Conservation (phyloP, 2,329 filamentous ascomycete species). For the Alternaria postmessia region DNA sequence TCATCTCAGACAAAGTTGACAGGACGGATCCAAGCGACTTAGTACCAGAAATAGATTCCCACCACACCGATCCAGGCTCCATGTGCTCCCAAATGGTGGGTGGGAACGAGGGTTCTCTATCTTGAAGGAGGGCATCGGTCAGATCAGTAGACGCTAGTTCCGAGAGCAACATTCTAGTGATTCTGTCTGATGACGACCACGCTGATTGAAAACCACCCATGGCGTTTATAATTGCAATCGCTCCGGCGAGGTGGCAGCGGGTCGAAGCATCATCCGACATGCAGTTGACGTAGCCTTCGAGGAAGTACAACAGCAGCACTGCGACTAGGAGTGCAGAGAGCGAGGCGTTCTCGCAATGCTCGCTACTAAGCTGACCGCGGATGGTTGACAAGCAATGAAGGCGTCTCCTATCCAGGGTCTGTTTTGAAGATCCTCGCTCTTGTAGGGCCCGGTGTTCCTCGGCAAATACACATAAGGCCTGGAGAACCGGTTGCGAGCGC, state of each 20-base stretch:
- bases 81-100: slow-evolving; percentile 16
- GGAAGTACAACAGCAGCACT: slow-evolving; percentile 24
- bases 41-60: slow-evolving; percentile 13
- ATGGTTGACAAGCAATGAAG: slow-evolving; percentile 18
- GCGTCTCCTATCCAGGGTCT: slow-evolving; percentile 11
- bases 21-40: slow-evolving; percentile 11
- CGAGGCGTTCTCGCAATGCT: slow-evolving; percentile 5
- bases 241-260: slow-evolving; percentile 23
- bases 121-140: slow-evolving; percentile 22
- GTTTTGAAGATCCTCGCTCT: slow-evolving; percentile 9
- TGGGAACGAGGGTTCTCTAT: slow-evolving; percentile 18
- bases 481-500: slow-evolving; percentile 22
- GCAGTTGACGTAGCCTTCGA: slow-evolving; percentile 25
- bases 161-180: slow-evolving; percentile 21
- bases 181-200: slow-evolving; percentile 12
- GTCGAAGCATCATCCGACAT: slow-evolving; percentile 22
- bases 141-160: slow-evolving; percentile 27
- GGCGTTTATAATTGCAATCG: slow-evolving; percentile 81
- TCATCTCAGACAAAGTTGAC: slow-evolving; percentile 13
- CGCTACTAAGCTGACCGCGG: slow-evolving; percentile 16
- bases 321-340: slow-evolving; percentile 22
- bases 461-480: slow-evolving; percentile 20
- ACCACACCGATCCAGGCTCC: slow-evolving; percentile 21
- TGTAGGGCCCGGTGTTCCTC: slow-evolving; percentile 23
- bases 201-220: slow-evolving; percentile 62